Base-by-base conservation (phyloP, 495 filamentous ascomycete genomes). In the Penicillium canariense region DNA sequence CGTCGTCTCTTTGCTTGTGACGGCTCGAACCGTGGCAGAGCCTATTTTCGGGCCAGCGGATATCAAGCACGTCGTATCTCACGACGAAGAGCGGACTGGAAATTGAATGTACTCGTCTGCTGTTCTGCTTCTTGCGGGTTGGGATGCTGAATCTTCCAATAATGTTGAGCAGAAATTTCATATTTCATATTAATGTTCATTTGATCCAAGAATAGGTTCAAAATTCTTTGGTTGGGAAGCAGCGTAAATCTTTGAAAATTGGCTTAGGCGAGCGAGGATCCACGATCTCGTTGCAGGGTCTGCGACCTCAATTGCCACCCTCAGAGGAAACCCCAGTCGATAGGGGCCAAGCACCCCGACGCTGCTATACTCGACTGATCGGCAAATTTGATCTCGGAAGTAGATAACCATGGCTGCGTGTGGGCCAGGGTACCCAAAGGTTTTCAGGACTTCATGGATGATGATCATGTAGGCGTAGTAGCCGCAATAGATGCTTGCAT, bases 401-500 rank as follows among this genome's bases (percentile, higher is more conserved):
- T 67, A 68, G 22, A 49, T 27, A 9, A 67, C 53, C 60, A 63
- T 66, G 22, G 57, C 58, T 7, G 18, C 60, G 26, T 73, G 67
- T 9, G 62, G 56, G 14, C 68, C 70, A 17, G 67, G 57, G 31
- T 63, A 66, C 8, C 55, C 56, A 23, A 67, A 70, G 0, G 46
- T 42, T 14, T 48, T 65, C 27, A 73, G 32, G 14, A 63, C 47
- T 48, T 68, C 67, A 38, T 71, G 67, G 6, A 71, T 59, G 27
- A 73, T 55, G 5, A 63, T 52, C 68, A 67, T 70, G 47, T 63
- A 73, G 15, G 70, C 61, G 42, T 65, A 71, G 50, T 70, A 71
- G 17, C 59, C 56, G 42, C 63, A 67, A 28, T 59, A 70, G 3
- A 73, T 59, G 0, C 60, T 56, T 0, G 68, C 63, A 22, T 50